These are phyloP conservation scores for Syncephalastrum contaminatum DNA, from an alignment of 371 early-diverging fungal species.

Conservation along the genomic window DNA sequence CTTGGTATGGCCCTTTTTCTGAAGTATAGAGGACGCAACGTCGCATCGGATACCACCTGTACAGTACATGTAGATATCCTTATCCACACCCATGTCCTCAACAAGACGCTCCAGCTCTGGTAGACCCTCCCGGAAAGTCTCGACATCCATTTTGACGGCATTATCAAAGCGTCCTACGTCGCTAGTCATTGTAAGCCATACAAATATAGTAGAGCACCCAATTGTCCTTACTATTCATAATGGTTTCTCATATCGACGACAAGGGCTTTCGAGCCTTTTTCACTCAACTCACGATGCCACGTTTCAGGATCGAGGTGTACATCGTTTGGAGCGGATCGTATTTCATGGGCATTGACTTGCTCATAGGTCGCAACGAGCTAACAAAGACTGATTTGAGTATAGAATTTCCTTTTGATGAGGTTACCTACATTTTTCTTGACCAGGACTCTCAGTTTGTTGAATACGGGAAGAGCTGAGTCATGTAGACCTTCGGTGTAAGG, in stretches of 20 bases:
- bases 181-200: constrained; percentile 22
- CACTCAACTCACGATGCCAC: constrained; percentile 63
- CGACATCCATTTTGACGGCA: constrained; percentile 69
- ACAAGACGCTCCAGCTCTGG: constrained; percentile 31
- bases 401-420: neutral
- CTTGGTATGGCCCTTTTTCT: constrained; percentile 60
- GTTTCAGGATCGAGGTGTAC: constrained; percentile 59
- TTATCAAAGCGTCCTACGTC: constrained; percentile 68
- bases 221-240: constrained; percentile 62
- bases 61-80: constrained; percentile 81
- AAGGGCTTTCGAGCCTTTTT: constrained; percentile 26
- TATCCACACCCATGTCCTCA: constrained; percentile 23
- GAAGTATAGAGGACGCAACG: constrained; percentile 70
- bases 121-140: constrained; percentile 70
- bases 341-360: constrained; percentile 42
- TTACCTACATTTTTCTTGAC: constrained; percentile 56
- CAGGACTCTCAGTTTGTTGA: constrained; percentile 64
- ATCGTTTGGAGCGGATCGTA: constrained; percentile 40
- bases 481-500: constrained; percentile 66
- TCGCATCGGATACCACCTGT: constrained; percentile 84
- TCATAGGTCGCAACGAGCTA: constrained; percentile 60
- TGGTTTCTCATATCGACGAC: constrained; percentile 80
- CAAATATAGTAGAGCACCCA: neutral
- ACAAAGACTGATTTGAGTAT: neutral
- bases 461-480: constrained; percentile 50